Evolutionary conservation across 345 rosid genomes (phyloP).

Genomic region (Populus deltoides): DNA sequence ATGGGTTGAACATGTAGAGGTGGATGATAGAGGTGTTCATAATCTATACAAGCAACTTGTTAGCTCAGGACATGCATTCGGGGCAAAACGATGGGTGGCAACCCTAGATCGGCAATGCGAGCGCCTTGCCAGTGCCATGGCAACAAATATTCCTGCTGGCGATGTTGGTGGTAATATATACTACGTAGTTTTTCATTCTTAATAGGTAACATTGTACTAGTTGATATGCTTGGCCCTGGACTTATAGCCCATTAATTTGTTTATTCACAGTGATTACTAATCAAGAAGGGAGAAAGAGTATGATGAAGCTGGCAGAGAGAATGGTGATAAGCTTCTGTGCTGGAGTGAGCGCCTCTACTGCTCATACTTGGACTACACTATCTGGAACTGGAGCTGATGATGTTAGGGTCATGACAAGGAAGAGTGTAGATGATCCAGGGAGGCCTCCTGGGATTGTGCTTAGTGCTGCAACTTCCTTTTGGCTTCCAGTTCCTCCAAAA

Average conservation of each 20-base stretch:
- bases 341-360: constrained; percentile 66
- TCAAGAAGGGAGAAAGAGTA: constrained; percentile 65
- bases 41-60: constrained; percentile 59
- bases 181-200: not conserved
- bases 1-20: constrained; percentile 94
- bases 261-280: constrained; percentile 49
- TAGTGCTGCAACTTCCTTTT: constrained; percentile 87
- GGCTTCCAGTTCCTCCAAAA: constrained; percentile 76
- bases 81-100: constrained; percentile 87
- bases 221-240: not conserved
- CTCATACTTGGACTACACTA: constrained; percentile 67
- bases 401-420: constrained; percentile 76
- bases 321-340: constrained; percentile 74
- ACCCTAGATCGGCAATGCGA: constrained; percentile 80
- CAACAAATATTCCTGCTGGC: constrained; percentile 45
- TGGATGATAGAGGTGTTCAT: constrained; percentile 68
- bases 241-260: not conserved
- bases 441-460: constrained; percentile 78
- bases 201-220: not conserved
- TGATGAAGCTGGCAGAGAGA: constrained; percentile 77
- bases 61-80: constrained; percentile 66
- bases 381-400: constrained; percentile 68
- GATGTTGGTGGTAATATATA: constrained; percentile 50
- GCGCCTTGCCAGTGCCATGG: constrained; percentile 67
- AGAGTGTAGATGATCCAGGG: constrained; percentile 77